Conservation (phyloP, 1,139 yeast species). For the Geotrichum europaeum region DNA sequence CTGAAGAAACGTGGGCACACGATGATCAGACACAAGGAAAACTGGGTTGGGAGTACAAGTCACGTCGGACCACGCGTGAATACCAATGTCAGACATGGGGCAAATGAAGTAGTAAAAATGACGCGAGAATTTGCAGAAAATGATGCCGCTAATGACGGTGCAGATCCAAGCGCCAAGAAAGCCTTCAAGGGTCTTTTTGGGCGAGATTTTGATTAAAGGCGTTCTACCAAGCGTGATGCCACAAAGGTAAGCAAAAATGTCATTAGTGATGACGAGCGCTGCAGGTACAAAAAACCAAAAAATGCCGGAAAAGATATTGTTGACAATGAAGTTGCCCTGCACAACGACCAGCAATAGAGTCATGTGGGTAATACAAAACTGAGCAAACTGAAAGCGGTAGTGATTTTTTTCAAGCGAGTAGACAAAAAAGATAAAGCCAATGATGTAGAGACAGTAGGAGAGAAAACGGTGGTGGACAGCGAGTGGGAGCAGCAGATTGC, state of each 20-base stretch:
- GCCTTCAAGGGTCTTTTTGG: constrained; percentile 97
- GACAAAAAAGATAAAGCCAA: constrained; percentile 88
- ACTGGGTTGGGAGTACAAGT: constrained; percentile 84
- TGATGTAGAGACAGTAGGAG: constrained; percentile 74
- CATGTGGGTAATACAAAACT: constrained; percentile 92
- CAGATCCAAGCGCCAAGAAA: constrained; percentile 97
- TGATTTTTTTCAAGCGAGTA: constrained; percentile 84
- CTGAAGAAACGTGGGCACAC: constrained; percentile 63
- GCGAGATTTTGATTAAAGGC: constrained; percentile 86
- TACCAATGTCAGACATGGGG: constrained; percentile 65
- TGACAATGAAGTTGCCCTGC: constrained; percentile 90
- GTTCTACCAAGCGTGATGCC: constrained; percentile 96
- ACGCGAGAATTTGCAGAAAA: constrained; percentile 58
- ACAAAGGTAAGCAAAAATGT: constrained; percentile 92
- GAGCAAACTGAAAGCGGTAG: constrained; percentile 88
- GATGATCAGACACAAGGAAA: constrained; percentile 70
- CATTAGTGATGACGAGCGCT: constrained; percentile 86
- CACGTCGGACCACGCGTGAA: constrained; percentile 56
- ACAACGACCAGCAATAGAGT: constrained; percentile 82
- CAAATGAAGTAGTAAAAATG: constrained; percentile 75
- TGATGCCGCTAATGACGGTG: constrained; percentile 68
- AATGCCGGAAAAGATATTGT: constrained; percentile 81
- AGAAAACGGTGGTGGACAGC: constrained; percentile 74
- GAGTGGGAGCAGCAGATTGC: constrained; percentile 40
- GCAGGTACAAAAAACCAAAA: constrained; percentile 94